Evolutionary conservation across 2,329 filamentous ascomycete genomes (phyloP), one percentile per base, ranked within the genome.

Genomic region (Colletotrichum tanaceti): DNA sequence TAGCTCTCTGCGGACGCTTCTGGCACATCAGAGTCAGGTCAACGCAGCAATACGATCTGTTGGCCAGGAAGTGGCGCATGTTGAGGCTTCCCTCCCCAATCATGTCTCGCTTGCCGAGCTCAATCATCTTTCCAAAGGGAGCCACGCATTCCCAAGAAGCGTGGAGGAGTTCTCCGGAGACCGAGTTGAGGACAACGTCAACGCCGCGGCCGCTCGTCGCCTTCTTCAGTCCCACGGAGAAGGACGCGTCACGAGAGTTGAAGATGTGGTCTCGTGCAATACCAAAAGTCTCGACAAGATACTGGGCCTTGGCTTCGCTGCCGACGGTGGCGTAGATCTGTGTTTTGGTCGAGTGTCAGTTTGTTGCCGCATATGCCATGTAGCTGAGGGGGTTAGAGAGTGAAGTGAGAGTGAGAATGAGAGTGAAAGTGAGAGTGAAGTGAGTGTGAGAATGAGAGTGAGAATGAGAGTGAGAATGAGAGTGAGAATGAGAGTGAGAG

Each of bases 51-150:
- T 79, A 76, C 22, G 75, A 74, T 11, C 77, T 74, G 4, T 78
- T 80, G 0, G 70, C 71, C 1, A 78, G 73, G 50, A 87, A 87
- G 0, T 77, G 75, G 1, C 78, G 69, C 82, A 87, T 83, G 1
- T 80, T 79, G 3, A 88, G 76, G 6, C 76, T 73, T 3, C 77
- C 80, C n/a, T 79, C 77, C 0, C 78, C 74, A 4, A 73, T 18
- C 10, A 80, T 68, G 54, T 81, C 79, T 16, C 73, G 72, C 52
- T 77, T 78, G 2, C 77, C 78, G 20, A 81, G 75, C 59, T 82
- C 80, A 0, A 82, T 41, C 62, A 82, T 76, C 0, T 57, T 73
- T 1, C 80, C 80, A 39, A 72, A 77, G 18, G 71, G n/a, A 2
- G 79, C 77, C 4, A 82, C 72, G 60, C 77, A 80, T 11, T 74